Conservation (phyloP, 2,329 filamentous ascomycete species). For the Calonectria pauciramosa region DNA sequence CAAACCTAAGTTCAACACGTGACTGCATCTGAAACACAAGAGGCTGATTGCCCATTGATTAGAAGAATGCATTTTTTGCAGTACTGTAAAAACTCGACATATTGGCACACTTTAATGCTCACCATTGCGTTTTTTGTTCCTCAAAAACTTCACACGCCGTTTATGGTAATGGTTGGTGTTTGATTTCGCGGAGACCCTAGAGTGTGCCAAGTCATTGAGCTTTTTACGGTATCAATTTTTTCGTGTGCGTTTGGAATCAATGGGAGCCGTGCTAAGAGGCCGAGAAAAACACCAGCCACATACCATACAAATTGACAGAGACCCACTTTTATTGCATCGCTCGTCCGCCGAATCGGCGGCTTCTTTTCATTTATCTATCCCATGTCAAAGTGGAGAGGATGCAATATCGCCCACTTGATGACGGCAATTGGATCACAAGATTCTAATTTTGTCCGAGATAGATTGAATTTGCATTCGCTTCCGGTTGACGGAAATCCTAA, state of each 20-base stretch:
- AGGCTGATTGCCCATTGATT: not conserved
- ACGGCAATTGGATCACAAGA: not conserved
- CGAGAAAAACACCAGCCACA: no score
- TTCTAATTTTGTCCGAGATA: no score
- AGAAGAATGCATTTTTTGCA: not conserved
- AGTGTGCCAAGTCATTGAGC: no score
- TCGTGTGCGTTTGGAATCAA: not conserved
- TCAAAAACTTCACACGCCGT: no score
- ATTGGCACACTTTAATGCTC: no score
- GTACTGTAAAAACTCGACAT: no score
- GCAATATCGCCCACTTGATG: not conserved
- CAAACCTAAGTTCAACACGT: not conserved
- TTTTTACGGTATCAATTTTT: no score
- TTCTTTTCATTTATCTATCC: no score
- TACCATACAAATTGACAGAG: no score
- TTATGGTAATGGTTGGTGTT: no score
- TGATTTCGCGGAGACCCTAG: no score
- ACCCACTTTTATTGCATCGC: not conserved
- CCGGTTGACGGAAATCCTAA: not conserved
- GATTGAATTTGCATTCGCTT: not conserved
- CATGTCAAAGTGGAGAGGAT: not conserved
- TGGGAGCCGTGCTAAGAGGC: not conserved
- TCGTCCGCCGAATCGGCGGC: not conserved
- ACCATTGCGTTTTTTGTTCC: no score
- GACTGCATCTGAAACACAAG: not conserved